phyloP scores from a whole-genome alignment of 1,139 yeast genomes.

The Keqinozyma sinolaborantium region DNA sequence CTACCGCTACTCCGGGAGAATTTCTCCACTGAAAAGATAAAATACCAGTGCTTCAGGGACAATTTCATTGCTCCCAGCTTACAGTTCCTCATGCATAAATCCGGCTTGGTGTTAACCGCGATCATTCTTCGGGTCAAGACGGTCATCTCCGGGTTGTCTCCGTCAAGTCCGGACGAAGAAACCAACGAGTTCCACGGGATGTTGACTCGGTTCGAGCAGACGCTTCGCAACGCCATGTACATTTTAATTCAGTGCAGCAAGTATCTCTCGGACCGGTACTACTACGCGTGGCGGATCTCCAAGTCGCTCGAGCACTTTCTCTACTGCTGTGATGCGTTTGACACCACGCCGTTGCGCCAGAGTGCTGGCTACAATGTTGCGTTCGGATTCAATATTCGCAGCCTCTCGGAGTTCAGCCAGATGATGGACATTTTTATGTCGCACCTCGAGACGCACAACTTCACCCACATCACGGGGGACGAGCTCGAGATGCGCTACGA shows the following conservation, averaged over 20 bases:
- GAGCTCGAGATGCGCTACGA: too few relatives aligned
- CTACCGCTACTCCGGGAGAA: conserved; percentile 1
- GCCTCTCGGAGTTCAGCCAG: too few relatives aligned
- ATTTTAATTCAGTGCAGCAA: conserved; percentile 1
- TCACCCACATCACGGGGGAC: too few relatives aligned
- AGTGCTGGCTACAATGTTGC: too few relatives aligned
- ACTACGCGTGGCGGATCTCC: conserved; percentile 36
- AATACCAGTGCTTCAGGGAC: conserved; percentile 2
- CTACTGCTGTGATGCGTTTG: conserved; percentile 2
- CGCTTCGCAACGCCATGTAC: not conserved
- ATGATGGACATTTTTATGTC: too few relatives aligned
- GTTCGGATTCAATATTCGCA: too few relatives aligned
- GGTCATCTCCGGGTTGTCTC: not conserved
- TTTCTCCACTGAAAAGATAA: not conserved
- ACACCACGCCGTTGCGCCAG: too few relatives aligned
- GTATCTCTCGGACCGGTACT: conserved; percentile 17
- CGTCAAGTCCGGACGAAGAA: not conserved
- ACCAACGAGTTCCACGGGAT: not conserved
- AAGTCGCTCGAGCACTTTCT: conserved; percentile 19
- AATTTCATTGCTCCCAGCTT: conserved; percentile 3
- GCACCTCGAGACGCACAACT: too few relatives aligned
- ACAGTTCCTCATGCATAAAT: conserved; percentile 3
- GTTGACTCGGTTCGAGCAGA: not conserved
- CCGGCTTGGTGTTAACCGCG: conserved; percentile 1
- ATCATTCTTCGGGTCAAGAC: conserved; percentile 2